phyloP scores from a whole-genome alignment of 805 yeast genomes.

The Nematodospora valgi region DNA sequence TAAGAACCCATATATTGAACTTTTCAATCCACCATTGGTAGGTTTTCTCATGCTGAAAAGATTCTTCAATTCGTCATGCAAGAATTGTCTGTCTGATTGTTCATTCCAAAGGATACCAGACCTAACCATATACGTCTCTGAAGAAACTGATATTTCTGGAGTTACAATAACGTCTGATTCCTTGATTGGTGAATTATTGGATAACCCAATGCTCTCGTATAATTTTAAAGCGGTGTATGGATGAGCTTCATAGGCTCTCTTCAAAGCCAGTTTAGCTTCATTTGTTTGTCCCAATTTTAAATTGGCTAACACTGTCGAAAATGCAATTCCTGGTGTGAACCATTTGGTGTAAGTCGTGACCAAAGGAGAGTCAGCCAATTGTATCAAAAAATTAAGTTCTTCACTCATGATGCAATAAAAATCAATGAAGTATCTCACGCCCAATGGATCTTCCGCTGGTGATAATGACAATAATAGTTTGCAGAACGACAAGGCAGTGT shows the following conservation, averaged over 20 bases:
- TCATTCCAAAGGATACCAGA: conserved; percentile 56
- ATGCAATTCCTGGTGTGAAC: conserved; percentile 70
- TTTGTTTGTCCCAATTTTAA: conserved; percentile 38
- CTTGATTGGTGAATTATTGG: conserved; percentile 10
- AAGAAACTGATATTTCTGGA: conserved; percentile 37
- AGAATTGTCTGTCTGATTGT: conserved; percentile 41
- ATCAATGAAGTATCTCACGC: conserved; percentile 80
- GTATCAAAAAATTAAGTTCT: conserved; percentile 60
- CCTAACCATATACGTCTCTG: conserved; percentile 59
- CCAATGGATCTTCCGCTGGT: conserved; percentile 81
- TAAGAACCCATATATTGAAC: conserved; percentile 7
- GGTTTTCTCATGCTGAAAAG: conserved; percentile 12
- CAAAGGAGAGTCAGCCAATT: conserved; percentile 55
- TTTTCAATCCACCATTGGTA: conserved; percentile 2
- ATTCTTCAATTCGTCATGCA: conserved; percentile 38
- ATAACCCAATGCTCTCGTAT: conserved; percentile 45
- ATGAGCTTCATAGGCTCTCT: conserved; percentile 49
- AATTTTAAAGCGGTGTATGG: conserved; percentile 56
- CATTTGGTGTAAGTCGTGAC: conserved; percentile 57
- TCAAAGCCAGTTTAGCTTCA: conserved; percentile 47
- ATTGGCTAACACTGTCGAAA: conserved; percentile 64
- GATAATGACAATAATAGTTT: conserved; percentile 65
- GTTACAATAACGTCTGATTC: conserved; percentile 22
- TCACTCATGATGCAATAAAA: conserved; percentile 66
- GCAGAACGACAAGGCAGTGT: conserved; percentile 73